phyloP scores from a whole-genome alignment of 768 basidiomycete genomes.

The Tricholoma hemisulphureum region DNA sequence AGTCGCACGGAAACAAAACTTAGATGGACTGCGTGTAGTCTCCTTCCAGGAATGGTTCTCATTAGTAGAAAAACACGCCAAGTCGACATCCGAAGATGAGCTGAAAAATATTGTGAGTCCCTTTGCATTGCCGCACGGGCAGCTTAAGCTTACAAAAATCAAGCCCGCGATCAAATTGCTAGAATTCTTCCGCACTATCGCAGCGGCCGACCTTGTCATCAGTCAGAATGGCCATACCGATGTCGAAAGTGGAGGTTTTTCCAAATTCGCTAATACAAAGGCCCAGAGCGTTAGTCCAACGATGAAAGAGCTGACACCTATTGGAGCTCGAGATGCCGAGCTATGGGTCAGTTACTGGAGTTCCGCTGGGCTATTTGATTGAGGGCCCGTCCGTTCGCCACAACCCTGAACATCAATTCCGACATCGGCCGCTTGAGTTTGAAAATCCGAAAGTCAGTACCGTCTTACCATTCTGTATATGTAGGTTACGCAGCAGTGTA shows the following conservation, averaged over 20 bases:
- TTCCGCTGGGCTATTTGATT: slow-evolving; percentile 6
- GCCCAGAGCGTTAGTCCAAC: slow-evolving; percentile 13
- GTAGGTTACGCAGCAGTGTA: no score
- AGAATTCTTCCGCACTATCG: slow-evolving; percentile 29
- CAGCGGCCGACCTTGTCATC: slow-evolving; percentile 14
- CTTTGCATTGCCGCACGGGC: not conserved
- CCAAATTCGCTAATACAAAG: slow-evolving; percentile 11
- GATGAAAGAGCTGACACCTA: slow-evolving; percentile 5
- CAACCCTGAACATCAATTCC: no score
- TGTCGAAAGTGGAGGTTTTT: slow-evolving; percentile 12
- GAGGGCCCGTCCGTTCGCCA: no score
- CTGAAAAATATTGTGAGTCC: slow-evolving; percentile 5
- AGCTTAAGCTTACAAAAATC: not conserved
- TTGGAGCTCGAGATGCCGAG: slow-evolving; percentile 7
- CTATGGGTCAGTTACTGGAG: slow-evolving; percentile 17
- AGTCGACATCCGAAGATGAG: slow-evolving; percentile 1
- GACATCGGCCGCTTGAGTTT: no score
- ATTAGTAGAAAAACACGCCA: slow-evolving; percentile 10
- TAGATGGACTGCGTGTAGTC: not conserved
- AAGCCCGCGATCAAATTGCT: slow-evolving; percentile 37
- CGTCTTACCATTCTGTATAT: no score
- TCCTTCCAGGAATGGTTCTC: slow-evolving; percentile 17
- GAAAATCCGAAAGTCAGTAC: no score
- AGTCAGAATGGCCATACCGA: not conserved
- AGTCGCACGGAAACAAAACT: slow-evolving; percentile 2